Base-by-base conservation (phyloP, 768 basidiomycete genomes). In the Pleurotus citrinopileatus region DNA sequence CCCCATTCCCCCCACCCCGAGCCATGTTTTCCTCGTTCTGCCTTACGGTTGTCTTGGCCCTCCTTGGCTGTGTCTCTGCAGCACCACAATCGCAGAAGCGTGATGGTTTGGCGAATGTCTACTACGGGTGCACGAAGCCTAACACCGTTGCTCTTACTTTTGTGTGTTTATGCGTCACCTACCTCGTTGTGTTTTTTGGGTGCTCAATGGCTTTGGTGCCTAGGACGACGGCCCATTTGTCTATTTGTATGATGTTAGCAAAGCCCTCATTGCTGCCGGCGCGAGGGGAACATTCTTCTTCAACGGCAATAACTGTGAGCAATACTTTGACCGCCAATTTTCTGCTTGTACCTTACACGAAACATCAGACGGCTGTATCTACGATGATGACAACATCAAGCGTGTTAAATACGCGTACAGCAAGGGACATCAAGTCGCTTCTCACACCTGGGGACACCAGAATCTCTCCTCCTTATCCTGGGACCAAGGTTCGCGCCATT, bases 201-300 rank as follows among this genome's bases (percentile, higher is more conserved):
- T 45, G 26, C 20, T 25, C 15, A n/a, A n/a, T n/a, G n/a, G n/a
- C n/a, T n/a, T n/a, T n/a, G 26, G 10, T 26, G 15, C 40, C 32
- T 28, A 66, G 65, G 66, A 67, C 43, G 66, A 67, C 40, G 66
- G 66, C 2, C 66, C 66, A 3, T 63, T 53, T 34, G 38, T 55
- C 29, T 62, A 61, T n/a, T 22, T 53, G 48, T 57, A 56, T 36
- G 55, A 63, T 38, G 55, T 65, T 27, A 57, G 55, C 38, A 47
- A 63, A 10, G 52, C 60, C 17, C 38, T 62, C 28, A 56, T 54
- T 48, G 58, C 57, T 45, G 45, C 56, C 20, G 58, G 60, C 19
- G 68, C 63, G 5, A 70, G 63, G 37, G 71, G 62, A 0, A 71
- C 71, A 0, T 73, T 73, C 60, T 73, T 71, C 61, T 60, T 69